Percentiles rank a stretch among this genome's conserved stretches.
Conservation (phyloP, 345 rosid species). For the Trapa bicornis region DNA sequence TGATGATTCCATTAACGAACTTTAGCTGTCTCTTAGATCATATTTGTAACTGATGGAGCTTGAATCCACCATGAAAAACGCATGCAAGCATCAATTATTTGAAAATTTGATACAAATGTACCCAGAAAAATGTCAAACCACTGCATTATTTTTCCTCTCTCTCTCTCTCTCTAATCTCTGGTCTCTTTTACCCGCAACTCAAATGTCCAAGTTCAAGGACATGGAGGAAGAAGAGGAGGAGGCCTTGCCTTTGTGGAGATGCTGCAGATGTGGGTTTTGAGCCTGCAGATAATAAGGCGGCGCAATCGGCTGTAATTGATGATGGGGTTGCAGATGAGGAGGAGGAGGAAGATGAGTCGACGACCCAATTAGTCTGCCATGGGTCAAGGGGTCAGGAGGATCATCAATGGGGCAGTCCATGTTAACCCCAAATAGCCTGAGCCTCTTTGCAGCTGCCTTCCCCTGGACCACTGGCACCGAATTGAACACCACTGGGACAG, state of each 20-base stretch:
- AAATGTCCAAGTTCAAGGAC: conserved; percentile 35
- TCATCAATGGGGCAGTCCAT: conserved; percentile 65
- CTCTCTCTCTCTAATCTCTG: no score
- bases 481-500: conserved; percentile 28
- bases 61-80: not conserved
- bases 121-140: no score
- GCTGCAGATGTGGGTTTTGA: conserved; percentile 19
- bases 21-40: not conserved
- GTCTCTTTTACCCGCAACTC: not conserved
- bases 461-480: conserved; percentile 63
- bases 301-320: conserved; percentile 8
- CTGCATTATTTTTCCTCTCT: no score
- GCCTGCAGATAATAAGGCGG: not conserved
- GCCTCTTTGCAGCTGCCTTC: conserved; percentile 50
- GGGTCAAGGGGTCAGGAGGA: not conserved
- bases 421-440: conserved; percentile 88
- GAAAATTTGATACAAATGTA: no score
- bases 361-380: no score
- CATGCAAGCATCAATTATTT: no score
- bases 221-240: conserved; percentile 11
- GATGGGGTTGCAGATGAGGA: not conserved
- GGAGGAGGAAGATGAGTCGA: conserved; percentile 7
- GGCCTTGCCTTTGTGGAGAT: conserved; percentile 18
- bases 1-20: not conserved
- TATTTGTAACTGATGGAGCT: not conserved